phyloP scores from a whole-genome alignment of 495 filamentous ascomycete species.

The Penicillium soppii region DNA sequence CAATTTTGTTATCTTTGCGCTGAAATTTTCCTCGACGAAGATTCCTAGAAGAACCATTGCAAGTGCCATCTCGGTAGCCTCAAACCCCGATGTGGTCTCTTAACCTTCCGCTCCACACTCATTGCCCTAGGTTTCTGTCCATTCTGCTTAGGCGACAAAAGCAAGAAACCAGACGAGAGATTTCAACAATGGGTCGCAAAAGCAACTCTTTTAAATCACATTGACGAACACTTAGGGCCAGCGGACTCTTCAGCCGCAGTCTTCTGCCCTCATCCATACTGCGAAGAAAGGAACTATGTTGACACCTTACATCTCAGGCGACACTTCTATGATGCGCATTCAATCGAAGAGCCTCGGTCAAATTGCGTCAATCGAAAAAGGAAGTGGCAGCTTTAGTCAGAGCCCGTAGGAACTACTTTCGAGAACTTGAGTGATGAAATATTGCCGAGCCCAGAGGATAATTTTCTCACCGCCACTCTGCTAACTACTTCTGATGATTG shows the following conservation, averaged over 20 bases:
- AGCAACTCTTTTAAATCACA: constrained; percentile 17
- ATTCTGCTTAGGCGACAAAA: constrained; percentile 14
- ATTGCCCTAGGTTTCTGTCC: constrained; percentile 11
- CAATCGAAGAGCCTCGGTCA: constrained; percentile 9
- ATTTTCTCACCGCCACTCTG: neutral
- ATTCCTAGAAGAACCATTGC: constrained; percentile 10
- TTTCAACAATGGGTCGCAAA: constrained; percentile 15
- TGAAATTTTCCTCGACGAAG: constrained; percentile 4
- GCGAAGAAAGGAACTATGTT: neutral
- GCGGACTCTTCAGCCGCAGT: neutral
- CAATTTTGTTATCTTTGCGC: constrained; percentile 21
- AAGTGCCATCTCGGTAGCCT: constrained; percentile 12
- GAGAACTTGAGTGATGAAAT: neutral
- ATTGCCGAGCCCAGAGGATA: neutral
- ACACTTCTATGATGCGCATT: constrained; percentile 7
- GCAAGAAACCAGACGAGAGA: constrained; percentile 8
- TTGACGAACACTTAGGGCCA: constrained; percentile 2
- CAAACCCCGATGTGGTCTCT: constrained; percentile 14
- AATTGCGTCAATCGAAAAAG: constrained; percentile 8
- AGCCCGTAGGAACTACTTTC: neutral
- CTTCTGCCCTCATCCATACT: constrained; percentile 3
- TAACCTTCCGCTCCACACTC: constrained; percentile 19
- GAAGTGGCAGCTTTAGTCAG: constrained; percentile 4
- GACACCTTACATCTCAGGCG: neutral
- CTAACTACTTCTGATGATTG: neutral